Conservation (phyloP, 202 grass and related monocot genomes). For the Setaria italica region DNA sequence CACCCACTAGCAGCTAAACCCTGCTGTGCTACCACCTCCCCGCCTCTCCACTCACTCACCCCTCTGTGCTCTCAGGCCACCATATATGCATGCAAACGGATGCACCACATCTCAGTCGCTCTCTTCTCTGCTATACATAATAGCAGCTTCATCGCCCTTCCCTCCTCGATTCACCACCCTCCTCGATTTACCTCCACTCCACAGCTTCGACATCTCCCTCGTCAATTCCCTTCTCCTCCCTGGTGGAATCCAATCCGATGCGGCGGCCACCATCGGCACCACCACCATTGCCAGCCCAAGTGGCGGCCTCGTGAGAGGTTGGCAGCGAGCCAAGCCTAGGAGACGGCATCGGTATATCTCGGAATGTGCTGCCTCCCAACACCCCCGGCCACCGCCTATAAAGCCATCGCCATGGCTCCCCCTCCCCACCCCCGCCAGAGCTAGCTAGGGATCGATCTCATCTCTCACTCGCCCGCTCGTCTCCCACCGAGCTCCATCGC, state of each 20-base stretch:
- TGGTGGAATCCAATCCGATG: slow-evolving; percentile 42
- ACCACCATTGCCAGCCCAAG: slow-evolving; percentile 50
- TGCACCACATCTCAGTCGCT: too few species aligned
- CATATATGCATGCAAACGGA: slow-evolving; percentile 8
- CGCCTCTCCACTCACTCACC: too few species aligned
- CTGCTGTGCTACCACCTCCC: too few species aligned
- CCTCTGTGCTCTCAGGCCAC: not conserved
- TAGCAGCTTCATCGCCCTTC: not conserved
- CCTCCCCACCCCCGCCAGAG: slow-evolving; percentile 44
- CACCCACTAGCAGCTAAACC: not conserved
- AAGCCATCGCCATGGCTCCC: slow-evolving; percentile 49
- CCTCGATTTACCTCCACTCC: slow-evolving; percentile 5
- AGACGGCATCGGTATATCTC: slow-evolving; percentile 50
- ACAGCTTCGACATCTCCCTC: not conserved
- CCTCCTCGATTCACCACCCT: not conserved
- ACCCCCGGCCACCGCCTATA: slow-evolving; percentile 52
- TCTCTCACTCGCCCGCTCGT: not conserved
- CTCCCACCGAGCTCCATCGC: not conserved
- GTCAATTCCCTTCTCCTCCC: not conserved
- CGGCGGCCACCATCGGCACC: slow-evolving; percentile 7
- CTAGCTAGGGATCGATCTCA: not conserved
- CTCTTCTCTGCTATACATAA: not conserved
- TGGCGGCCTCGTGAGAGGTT: slow-evolving; percentile 47
- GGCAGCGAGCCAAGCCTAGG: slow-evolving; percentile 40
- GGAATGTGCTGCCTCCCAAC: slow-evolving; percentile 71